These are phyloP conservation scores for Apiospora kogelbergensis DNA, from an alignment of 2,329 filamentous ascomycete species.

Conservation along the genomic window DNA sequence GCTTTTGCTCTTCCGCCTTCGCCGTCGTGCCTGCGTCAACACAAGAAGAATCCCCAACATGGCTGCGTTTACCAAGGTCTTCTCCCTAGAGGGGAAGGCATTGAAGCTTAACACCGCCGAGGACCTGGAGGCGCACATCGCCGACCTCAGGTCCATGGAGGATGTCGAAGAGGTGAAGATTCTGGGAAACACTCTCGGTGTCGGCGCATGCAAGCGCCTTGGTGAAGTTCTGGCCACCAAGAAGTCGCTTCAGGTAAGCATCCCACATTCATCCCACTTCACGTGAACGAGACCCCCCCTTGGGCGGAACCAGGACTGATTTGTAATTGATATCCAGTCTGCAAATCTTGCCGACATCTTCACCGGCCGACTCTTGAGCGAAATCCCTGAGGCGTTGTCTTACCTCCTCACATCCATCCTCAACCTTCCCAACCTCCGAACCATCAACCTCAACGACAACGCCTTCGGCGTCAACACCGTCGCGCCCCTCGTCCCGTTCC, in stretches of 20 bases:
- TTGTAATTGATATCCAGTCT: slow-evolving; percentile 43
- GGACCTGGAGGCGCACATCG: slow-evolving; percentile 83
- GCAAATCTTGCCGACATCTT: slow-evolving; percentile 98
- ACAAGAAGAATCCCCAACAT: slow-evolving; percentile 48
- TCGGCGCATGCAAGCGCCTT: slow-evolving; percentile 82
- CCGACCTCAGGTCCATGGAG: slow-evolving; percentile 67
- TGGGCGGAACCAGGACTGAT: slow-evolving; percentile 13
- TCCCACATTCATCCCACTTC: slow-evolving; percentile 12
- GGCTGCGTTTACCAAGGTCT: slow-evolving; percentile 59
- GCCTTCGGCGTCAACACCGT: slow-evolving; percentile 96
- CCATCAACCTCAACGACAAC: slow-evolving; percentile 95
- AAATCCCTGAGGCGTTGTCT: slow-evolving; percentile 89
- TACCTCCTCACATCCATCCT: slow-evolving; percentile 83
- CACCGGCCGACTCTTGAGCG: slow-evolving; percentile 86
- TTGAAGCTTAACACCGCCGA: slow-evolving; percentile 88
- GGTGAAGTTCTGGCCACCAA: slow-evolving; percentile 83
- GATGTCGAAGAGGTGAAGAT: slow-evolving; percentile 84
- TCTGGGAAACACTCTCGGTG: slow-evolving; percentile 88
- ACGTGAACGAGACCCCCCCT: not conserved
- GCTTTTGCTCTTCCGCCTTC: not conserved
- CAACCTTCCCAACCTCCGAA: slow-evolving; percentile 81
- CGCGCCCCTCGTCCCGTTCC: slow-evolving; percentile 88
- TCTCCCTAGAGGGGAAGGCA: slow-evolving; percentile 88
- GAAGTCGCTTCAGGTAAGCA: slow-evolving; percentile 69
- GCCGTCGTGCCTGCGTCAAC: not conserved